phyloP scores from a whole-genome alignment of 2,329 filamentous ascomycete genomes.

The Ophiognomonia clavigignenti-juglandacearum region DNA sequence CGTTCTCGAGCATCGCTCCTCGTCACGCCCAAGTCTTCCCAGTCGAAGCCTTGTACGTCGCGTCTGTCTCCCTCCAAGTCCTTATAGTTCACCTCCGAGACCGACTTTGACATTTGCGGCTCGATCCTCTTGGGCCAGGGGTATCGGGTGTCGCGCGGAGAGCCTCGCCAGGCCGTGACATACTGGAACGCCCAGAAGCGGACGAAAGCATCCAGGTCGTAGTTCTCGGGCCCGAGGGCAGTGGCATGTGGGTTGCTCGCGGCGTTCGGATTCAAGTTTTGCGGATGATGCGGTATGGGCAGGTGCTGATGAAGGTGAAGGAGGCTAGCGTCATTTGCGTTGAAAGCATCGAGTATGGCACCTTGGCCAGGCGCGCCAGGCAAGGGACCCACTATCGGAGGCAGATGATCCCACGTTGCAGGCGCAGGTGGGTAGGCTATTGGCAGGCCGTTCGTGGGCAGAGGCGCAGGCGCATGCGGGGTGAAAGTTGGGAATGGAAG shows the following conservation, averaged over 20 bases:
- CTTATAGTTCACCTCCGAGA: constrained; percentile 27
- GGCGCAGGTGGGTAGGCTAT: too few species aligned
- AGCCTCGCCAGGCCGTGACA: constrained; percentile 20
- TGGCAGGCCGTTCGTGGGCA: too few species aligned
- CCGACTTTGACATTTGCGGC: constrained; percentile 18
- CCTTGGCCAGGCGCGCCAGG: too few species aligned
- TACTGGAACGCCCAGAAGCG: constrained; percentile 40
- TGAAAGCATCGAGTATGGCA: background rate
- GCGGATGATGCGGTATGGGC: constrained; percentile 1
- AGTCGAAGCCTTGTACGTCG: constrained; percentile 58
- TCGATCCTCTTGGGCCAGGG: constrained; percentile 29
- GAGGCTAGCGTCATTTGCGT: constrained; percentile 2
- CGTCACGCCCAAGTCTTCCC: constrained; percentile 47
- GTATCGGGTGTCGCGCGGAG: constrained; percentile 24
- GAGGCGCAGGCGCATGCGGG: too few species aligned
- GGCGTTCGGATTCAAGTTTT: constrained; percentile 24
- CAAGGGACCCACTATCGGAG: too few species aligned
- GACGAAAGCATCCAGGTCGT: constrained; percentile 45
- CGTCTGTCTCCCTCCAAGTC: constrained; percentile 51
- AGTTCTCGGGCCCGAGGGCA: constrained; percentile 44
- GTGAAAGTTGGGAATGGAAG: too few species aligned
- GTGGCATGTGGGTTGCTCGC: constrained; percentile 28
- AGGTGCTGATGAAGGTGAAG: background rate
- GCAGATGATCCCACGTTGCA: too few species aligned
- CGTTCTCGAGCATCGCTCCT: constrained; percentile 43